Evolutionary conservation across 805 yeast genomes (phyloP), one percentile per base, ranked within the genome.

Genomic region (Saccharomyces jurei): DNA sequence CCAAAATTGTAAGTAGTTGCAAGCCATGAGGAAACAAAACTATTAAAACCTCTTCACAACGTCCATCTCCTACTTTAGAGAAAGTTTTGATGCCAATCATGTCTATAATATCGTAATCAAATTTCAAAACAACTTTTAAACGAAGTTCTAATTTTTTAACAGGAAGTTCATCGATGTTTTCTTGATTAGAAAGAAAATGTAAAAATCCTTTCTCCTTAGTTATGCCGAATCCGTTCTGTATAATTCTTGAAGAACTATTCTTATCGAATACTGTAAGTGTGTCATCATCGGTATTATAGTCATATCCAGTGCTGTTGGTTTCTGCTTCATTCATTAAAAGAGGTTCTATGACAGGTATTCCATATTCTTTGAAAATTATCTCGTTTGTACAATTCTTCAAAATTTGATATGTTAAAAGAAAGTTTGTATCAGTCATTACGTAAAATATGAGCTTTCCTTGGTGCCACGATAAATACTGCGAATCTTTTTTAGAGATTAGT

Each of bases 141-240:
- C 66, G 57, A 30, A 70, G 57, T 50, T 68, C 71, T n/a, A 67
- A 52, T 41, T 56, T 64, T 50, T 62, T 65, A 2, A 70, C 59
- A 2, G 72, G 69, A 48, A 69, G 49, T 52, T 69, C 74, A 26
- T 61, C 67, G 3, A 57, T 47, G n/a, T 58, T 55, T 13, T 65
- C 66, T 14, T 55, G 56, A 22, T 59, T 54, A 22, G 56, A 50
- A 54, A 66, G 49, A 50, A 64, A 57, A 46, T 65, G 66, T 21
- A 70, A 55, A 44, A 68, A 61, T 4, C 69, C 63, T 36, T 60
- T 63, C 31, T 68, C 72, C 47, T 64, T 69, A 14, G 64, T 61
- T 6, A 63, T 61, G 6, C 63, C 58, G 46, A 62, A 68, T 1
- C 74, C 74, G 59, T 69, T 69, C 53, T 70, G 74, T 31, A 70